Evolutionary conservation across 2,329 filamentous ascomycete species (phyloP), one percentile per base, ranked within the genome.

Genomic region (Colletotrichum sp.): DNA sequence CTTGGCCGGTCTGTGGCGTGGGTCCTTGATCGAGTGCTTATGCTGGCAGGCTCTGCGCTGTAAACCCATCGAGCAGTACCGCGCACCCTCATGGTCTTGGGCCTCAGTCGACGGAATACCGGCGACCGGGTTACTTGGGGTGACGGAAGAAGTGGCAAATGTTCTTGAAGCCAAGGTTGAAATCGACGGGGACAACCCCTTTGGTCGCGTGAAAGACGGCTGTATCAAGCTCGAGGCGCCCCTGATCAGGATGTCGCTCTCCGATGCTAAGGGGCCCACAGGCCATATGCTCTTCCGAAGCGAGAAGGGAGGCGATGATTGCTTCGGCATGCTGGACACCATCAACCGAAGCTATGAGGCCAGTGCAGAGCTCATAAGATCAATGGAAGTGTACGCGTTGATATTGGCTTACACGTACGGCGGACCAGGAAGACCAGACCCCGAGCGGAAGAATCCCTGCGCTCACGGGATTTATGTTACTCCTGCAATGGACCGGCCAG

Each of bases 1-100:
- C 64, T 71, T 79, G 2, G 83, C 83, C 1, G 81, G 83, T 1
- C 52, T 84, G 24, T 84, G 83, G 83, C 60, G 72, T 13, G 26
- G 36, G 6, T 65, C 32, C 3, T 39, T 77, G 12, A 65, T 76
- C 26, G 30, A 66, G 7, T 21, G 57, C 9, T 10, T 77, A 18
- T 75, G 55, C 34, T 77, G 75, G 75, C 64, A 76, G 7, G 24
- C 52, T 24, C 55, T 72, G 26, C 6, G 6, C 12, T 72, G 72
- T 26, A 68, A 63, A n/a, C 28, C 62, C 6, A 13, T 18, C 8
- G 63, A 36, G 12, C 49, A 55, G 1, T 77, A 76, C n/a, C 75
- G 75, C 9, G 75, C 72, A 12, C 72, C 75, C 9, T 75, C 67
- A 16, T 75, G 75, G 72, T 71, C 72, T 8, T 77, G 75, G 75